These are phyloP conservation scores for Starmerella stigmatis DNA, from an alignment of 805 yeast genomes.

Conservation along the genomic window DNA sequence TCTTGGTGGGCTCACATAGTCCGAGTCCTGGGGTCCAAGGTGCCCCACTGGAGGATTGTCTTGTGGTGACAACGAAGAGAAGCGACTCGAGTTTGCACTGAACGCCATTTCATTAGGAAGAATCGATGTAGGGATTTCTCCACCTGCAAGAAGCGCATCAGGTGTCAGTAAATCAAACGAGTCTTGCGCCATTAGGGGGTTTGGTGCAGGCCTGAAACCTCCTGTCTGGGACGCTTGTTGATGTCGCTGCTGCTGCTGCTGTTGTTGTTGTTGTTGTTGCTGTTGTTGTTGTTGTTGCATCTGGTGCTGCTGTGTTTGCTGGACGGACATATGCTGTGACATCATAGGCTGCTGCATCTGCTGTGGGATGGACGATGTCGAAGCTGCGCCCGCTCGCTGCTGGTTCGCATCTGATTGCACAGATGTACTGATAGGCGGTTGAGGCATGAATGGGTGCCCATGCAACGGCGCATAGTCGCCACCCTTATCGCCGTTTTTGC, in stretches of 20 bases:
- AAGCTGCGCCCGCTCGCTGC: neutral
- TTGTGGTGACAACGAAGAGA: slow-evolving; percentile 1
- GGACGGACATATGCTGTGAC: neutral
- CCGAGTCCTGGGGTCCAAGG: neutral
- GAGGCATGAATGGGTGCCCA: slow-evolving; percentile 5
- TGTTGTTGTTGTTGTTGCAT: neutral
- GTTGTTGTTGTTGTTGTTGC: neutral
- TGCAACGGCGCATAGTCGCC: neutral
- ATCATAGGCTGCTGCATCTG: neutral
- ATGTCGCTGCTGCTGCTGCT: neutral
- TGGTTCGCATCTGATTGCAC: neutral
- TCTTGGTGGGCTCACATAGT: neutral
- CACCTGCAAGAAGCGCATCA: slow-evolving; percentile 1
- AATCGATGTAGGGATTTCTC: neutral
- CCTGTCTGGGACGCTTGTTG: neutral
- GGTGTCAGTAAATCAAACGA: slow-evolving; percentile 1
- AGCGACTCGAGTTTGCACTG: slow-evolving; percentile 7
- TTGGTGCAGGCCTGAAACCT: neutral
- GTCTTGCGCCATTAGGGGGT: neutral
- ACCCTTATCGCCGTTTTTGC: neutral
- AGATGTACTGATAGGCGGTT: neutral
- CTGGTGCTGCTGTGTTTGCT: neutral
- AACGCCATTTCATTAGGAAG: neutral
- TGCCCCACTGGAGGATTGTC: neutral
- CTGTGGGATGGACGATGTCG: neutral